Evolutionary conservation across 2,329 filamentous ascomycete species (phyloP).

Genomic region (Escovopsis sp.): DNA sequence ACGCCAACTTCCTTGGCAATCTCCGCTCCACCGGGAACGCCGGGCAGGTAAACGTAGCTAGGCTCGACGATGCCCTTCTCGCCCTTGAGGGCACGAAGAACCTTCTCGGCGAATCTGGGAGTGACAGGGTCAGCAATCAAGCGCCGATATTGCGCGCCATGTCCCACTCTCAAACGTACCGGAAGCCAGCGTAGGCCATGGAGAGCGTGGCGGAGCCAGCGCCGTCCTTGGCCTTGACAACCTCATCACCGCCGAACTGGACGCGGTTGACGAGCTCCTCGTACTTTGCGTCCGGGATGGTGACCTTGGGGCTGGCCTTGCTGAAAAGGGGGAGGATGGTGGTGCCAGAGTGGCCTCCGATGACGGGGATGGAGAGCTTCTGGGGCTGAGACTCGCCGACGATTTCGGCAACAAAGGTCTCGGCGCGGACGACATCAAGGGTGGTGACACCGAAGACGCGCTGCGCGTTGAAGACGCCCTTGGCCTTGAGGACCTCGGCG

Average conservation of each 20-base stretch:
- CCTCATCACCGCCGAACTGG: slow-evolving; percentile 95
- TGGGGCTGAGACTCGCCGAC: slow-evolving; percentile 68
- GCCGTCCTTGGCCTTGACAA: slow-evolving; percentile 89
- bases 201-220: slow-evolving; percentile 81
- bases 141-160: no score
- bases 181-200: slow-evolving; percentile 92
- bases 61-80: slow-evolving; percentile 90
- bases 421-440: slow-evolving; percentile 92
- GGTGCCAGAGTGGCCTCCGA: slow-evolving; percentile 94
- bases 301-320: slow-evolving; percentile 65
- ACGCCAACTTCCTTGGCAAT: slow-evolving; percentile 70
- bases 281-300: slow-evolving; percentile 79
- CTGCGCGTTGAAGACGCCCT: slow-evolving; percentile 86
- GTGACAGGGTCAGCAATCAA: background rate
- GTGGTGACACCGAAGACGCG: slow-evolving; percentile 97
- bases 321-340: slow-evolving; percentile 97
- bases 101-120: slow-evolving; percentile 75
- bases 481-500: slow-evolving; percentile 88
- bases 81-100: slow-evolving; percentile 76
- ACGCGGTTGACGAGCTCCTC: slow-evolving; percentile 85
- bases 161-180: slow-evolving; percentile 34
- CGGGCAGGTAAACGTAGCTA: slow-evolving; percentile 88
- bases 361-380: slow-evolving; percentile 75
- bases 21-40: slow-evolving; percentile 73
- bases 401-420: slow-evolving; percentile 87